Conservation (phyloP, 108 stramenopile species). For the Epithemia pelagica region DNA sequence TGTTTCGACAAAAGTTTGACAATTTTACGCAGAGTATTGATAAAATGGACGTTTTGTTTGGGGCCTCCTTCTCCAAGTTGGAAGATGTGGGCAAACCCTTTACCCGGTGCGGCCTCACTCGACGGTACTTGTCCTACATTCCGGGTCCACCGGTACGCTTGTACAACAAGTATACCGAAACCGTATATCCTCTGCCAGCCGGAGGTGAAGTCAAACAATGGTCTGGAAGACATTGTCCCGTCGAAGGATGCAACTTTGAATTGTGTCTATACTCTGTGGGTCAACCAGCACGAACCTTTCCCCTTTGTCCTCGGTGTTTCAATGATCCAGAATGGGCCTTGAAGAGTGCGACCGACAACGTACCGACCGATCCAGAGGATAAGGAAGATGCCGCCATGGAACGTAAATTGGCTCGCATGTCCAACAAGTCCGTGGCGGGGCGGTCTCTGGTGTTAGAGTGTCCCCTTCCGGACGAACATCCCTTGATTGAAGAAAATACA, state of each 20-base stretch:
- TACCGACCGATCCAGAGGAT: constrained; percentile 17
- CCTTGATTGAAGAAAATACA: constrained; percentile 73
- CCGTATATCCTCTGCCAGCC: constrained; percentile 68
- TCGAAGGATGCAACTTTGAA: constrained; percentile 78
- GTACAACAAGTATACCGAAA: constrained; percentile 84
- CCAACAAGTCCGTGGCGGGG: constrained; percentile 54
- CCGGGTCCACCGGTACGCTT: constrained; percentile 51
- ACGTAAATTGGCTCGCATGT: constrained; percentile 58
- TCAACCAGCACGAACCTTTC: constrained; percentile 74
- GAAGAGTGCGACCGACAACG: constrained; percentile 15
- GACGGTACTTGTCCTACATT: constrained; percentile 54
- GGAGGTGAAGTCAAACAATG: constrained; percentile 82
- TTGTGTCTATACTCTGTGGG: constrained; percentile 78
- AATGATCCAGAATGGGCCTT: constrained; percentile 76
- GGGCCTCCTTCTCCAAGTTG: constrained; percentile 77
- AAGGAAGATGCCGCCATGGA: constrained; percentile 48
- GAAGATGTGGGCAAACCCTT: constrained; percentile 88
- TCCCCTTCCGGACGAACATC: constrained; percentile 78
- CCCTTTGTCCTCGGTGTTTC: constrained; percentile 82
- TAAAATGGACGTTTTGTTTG: constrained; percentile 87
- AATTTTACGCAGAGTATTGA: constrained; percentile 65
- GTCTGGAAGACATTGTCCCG: constrained; percentile 61
- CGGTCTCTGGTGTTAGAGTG: constrained; percentile 67
- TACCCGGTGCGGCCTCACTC: constrained; percentile 64
- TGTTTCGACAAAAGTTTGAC: constrained; percentile 70